A percentile compares a stretch with the other conserved stretches of the same genome.
These are phyloP conservation scores for Neckera pumila DNA, from an alignment of 225 moss, liverwort and hornwort genomes.

Conservation along the genomic window DNA sequence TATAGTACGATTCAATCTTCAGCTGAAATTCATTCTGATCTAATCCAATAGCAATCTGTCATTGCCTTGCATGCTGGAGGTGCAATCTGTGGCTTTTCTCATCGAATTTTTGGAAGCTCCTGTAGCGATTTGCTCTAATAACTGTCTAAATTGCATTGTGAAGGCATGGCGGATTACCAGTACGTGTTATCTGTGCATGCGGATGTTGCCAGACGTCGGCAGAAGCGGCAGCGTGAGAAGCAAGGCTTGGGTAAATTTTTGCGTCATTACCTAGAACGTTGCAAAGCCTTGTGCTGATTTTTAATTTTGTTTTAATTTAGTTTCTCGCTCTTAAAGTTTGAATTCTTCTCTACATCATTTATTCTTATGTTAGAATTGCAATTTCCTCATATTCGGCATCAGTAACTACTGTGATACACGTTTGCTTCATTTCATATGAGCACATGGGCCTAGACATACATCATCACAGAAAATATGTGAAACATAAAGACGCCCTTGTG, in stretches of 20 bases:
- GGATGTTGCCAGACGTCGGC: conserved; percentile 44
- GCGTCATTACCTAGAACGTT: neutral
- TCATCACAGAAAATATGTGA: neutral
- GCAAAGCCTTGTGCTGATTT: neutral
- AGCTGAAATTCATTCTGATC: neutral
- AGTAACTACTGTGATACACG: neutral
- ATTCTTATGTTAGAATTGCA: neutral
- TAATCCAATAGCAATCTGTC: neutral
- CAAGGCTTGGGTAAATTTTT: conserved; percentile 20
- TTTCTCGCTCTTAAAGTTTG: neutral
- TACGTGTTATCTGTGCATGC: conserved; percentile 86
- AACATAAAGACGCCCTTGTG: neutral
- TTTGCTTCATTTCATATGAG: neutral
- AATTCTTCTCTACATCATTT: neutral
- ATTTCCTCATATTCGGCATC: neutral
- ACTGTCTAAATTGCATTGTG: neutral
- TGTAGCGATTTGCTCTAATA: neutral
- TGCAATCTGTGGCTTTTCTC: neutral
- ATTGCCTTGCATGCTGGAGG: neutral
- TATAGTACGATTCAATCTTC: neutral
- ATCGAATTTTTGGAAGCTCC: neutral
- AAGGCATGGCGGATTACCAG: conserved; percentile 99
- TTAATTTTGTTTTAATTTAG: neutral
- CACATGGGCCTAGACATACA: neutral
- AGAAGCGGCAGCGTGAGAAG: conserved; percentile 61